A percentile compares a stretch with the other conserved stretches of the same genome.
These are phyloP conservation scores for Solanum dulcamara DNA, from an alignment of 257 asterid species.

Conservation along the genomic window DNA sequence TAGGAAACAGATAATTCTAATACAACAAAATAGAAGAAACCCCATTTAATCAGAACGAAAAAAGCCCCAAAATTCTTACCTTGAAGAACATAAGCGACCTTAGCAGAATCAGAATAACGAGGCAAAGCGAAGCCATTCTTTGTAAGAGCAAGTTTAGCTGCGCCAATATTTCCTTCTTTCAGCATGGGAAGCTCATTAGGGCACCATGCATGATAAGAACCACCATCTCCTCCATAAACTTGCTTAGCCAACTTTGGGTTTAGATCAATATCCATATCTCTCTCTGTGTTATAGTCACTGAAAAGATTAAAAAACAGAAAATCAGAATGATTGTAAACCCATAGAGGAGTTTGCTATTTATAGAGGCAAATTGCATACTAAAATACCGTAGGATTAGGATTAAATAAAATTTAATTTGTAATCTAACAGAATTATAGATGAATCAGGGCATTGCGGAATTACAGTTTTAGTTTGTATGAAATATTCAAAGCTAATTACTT, in stretches of 20 bases:
- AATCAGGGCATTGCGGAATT: not conserved
- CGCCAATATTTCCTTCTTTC: conserved; percentile 56
- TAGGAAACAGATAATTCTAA: no score
- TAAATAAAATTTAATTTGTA: not conserved
- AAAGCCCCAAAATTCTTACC: conserved; percentile 10
- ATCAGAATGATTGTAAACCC: not conserved
- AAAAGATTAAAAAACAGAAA: no score
- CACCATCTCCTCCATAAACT: conserved; percentile 67
- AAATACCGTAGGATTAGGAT: not conserved
- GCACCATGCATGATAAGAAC: conserved; percentile 64
- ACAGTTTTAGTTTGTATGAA: not conserved
- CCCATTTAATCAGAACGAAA: not conserved
- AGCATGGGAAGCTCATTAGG: conserved; percentile 62
- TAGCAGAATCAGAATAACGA: conserved; percentile 57
- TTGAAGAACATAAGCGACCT: conserved; percentile 68
- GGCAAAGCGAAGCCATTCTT: conserved; percentile 57
- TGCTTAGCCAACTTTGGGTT: conserved; percentile 46
- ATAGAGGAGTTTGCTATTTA: not conserved
- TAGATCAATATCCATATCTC: conserved; percentile 49
- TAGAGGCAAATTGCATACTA: not conserved
- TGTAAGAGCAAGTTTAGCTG: conserved; percentile 50
- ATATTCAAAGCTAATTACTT: not conserved
- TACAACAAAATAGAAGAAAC: not conserved
- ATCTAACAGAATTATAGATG: not conserved
- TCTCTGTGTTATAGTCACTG: no score